Conservation (phyloP, 805 yeast species). For the Pichia membranifaciens region DNA sequence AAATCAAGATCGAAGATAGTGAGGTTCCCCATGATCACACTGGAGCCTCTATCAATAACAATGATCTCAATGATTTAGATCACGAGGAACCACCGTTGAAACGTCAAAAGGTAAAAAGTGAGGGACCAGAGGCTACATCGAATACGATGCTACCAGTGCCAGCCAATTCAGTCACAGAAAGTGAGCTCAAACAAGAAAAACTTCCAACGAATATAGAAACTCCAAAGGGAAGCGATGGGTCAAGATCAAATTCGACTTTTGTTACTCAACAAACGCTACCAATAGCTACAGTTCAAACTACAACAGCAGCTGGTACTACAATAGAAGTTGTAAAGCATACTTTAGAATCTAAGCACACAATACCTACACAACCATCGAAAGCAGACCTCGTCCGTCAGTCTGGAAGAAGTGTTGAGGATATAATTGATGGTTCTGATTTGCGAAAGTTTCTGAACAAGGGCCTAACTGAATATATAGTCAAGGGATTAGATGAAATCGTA, state of each 20-base stretch:
- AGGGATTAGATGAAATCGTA: slow-evolving; percentile 34
- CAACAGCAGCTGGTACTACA: not conserved
- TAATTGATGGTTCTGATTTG: slow-evolving; percentile 50
- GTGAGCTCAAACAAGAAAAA: too few species aligned
- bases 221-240: not conserved
- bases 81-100: not conserved
- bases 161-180: too few species aligned
- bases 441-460: slow-evolving; percentile 45
- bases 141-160: too few species aligned
- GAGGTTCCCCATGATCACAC: not conserved
- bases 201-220: too few species aligned
- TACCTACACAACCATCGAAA: not conserved
- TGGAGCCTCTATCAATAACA: too few species aligned
- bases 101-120: not conserved
- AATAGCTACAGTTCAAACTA: not conserved
- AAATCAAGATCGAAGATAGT: too few species aligned
- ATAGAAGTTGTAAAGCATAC: not conserved
- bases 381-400: slow-evolving; percentile 9
- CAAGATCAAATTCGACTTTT: slow-evolving; percentile 2
- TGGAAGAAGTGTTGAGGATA: slow-evolving; percentile 28
- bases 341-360: not conserved
- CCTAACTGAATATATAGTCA: slow-evolving; percentile 39
- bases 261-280: not conserved
- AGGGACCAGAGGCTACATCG: not conserved
- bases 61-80: not conserved